phyloP scores from a whole-genome alignment of 2,329 filamentous ascomycete species.

The Clonostachys chloroleuca region DNA sequence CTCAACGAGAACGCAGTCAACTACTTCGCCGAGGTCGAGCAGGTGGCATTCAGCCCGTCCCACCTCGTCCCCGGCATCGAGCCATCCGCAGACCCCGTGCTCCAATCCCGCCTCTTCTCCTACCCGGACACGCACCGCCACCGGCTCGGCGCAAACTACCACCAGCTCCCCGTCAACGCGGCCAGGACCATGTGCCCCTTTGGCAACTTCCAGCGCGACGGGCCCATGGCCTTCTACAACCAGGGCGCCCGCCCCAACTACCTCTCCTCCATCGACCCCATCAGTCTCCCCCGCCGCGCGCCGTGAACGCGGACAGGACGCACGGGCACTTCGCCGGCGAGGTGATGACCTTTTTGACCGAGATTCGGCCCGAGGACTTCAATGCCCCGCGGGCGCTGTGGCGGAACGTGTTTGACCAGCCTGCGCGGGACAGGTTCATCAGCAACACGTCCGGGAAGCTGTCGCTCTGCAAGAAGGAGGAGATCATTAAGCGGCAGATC shows the following conservation, averaged over 20 bases:
- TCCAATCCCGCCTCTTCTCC: conserved; percentile 56
- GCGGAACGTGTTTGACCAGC: conserved; percentile 58
- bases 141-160: conserved; percentile 56
- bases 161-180: conserved; percentile 59
- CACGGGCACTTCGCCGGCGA: conserved; percentile 31
- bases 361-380: conserved; percentile 31
- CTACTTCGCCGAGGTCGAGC: conserved; percentile 68
- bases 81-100: conserved; percentile 57
- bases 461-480: conserved; percentile 49
- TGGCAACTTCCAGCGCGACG: conserved; percentile 64
- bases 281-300: conserved; percentile 24
- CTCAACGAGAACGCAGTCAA: conserved; percentile 62
- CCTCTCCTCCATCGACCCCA: conserved; percentile 33
- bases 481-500: conserved; percentile 61
- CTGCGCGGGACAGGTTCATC: conserved; percentile 53
- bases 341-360: conserved; percentile 28
- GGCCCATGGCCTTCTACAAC: conserved; percentile 61
- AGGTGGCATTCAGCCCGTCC: conserved; percentile 61
- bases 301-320: conserved; percentile 26
- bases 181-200: conserved; percentile 36
- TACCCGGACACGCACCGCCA: conserved; percentile 61
- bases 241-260: conserved; percentile 59
- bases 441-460: conserved; percentile 59
- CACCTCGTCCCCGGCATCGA: conserved; percentile 61
- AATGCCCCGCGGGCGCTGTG: conserved; percentile 50